These are phyloP conservation scores for Pogostemon cablin DNA, from an alignment of 257 asterid species.

Conservation along the genomic window DNA sequence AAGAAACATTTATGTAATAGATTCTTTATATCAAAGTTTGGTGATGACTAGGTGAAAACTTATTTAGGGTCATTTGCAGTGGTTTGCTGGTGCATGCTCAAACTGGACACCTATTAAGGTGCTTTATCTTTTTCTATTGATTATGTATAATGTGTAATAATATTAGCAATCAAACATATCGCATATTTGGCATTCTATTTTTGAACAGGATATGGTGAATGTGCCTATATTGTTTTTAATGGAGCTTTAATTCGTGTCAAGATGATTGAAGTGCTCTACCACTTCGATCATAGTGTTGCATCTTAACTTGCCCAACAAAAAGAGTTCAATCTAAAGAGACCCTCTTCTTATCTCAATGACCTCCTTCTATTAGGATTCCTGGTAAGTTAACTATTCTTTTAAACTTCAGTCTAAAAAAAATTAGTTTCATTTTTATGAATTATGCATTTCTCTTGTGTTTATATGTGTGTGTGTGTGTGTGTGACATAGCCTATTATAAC, in stretches of 20 bases:
- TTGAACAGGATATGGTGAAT: slow-evolving; percentile 79
- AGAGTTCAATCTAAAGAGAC: slow-evolving; percentile 93
- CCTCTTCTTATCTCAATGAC: slow-evolving; percentile 91
- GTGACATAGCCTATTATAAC: too few relatives aligned
- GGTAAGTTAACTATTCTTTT: slow-evolving; percentile 46
- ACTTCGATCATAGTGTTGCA: slow-evolving; percentile 97
- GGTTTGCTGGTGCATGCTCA: slow-evolving; percentile 95
- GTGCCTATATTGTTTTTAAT: slow-evolving; percentile 75
- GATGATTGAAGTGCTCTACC: slow-evolving; percentile 98
- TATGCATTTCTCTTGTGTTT: neutral
- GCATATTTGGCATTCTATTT: slow-evolving; percentile 17
- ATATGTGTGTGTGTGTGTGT: neutral
- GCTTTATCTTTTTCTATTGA: slow-evolving; percentile 23
- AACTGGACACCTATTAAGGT: slow-evolving; percentile 98
- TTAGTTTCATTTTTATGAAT: neutral
- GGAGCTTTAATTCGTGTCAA: slow-evolving; percentile 98
- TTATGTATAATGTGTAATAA: neutral
- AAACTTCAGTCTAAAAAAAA: neutral
- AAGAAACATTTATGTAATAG: too few relatives aligned
- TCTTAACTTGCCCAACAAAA: slow-evolving; percentile 95
- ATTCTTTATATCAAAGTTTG: too few relatives aligned
- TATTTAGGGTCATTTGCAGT: slow-evolving; percentile 6
- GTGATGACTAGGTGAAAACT: too few relatives aligned
- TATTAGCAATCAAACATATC: neutral
- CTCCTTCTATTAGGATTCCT: slow-evolving; percentile 89